Conservation (phyloP, 257 asterid genomes). For the Linderniella brevidens region DNA sequence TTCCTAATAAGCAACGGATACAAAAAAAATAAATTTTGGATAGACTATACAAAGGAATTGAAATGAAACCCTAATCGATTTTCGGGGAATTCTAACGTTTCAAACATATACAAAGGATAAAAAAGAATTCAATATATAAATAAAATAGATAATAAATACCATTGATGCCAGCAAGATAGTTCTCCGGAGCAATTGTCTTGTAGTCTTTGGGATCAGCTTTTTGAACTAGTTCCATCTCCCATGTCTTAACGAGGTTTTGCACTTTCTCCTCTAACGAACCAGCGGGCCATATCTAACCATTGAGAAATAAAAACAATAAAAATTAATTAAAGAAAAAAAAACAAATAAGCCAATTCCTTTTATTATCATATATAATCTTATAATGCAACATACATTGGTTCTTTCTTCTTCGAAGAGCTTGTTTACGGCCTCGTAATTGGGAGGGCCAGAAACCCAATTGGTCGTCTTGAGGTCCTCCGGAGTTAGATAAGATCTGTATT, state of each 20-base stretch:
- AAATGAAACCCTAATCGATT: too few species aligned
- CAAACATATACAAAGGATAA: not conserved
- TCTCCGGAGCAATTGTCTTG: not conserved
- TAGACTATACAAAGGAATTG: too few species aligned
- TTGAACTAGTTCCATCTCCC: conserved; percentile 7
- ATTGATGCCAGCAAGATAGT: not conserved
- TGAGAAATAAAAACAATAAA: not conserved
- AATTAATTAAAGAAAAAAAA: too few species aligned
- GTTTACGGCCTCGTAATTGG: conserved; percentile 52
- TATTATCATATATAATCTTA: too few species aligned
- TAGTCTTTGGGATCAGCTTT: not conserved
- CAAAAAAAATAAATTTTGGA: not conserved
- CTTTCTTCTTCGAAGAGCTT: conserved; percentile 67
- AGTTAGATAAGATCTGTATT: conserved; percentile 43
- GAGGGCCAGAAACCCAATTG: conserved; percentile 50
- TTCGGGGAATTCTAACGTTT: too few species aligned
- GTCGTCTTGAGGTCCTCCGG: conserved; percentile 45
- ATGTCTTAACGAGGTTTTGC: conserved; percentile 4
- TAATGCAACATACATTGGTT: conserved; percentile 30
- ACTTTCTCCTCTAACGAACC: conserved; percentile 6
- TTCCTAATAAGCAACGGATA: conserved; percentile 12
- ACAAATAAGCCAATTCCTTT: too few species aligned
- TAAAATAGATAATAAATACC: not conserved
- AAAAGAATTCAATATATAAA: not conserved
- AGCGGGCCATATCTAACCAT: conserved; percentile 1